Evolutionary conservation across 2,329 filamentous ascomycete genomes (phyloP).

Genomic region (Alternaria sp.): DNA sequence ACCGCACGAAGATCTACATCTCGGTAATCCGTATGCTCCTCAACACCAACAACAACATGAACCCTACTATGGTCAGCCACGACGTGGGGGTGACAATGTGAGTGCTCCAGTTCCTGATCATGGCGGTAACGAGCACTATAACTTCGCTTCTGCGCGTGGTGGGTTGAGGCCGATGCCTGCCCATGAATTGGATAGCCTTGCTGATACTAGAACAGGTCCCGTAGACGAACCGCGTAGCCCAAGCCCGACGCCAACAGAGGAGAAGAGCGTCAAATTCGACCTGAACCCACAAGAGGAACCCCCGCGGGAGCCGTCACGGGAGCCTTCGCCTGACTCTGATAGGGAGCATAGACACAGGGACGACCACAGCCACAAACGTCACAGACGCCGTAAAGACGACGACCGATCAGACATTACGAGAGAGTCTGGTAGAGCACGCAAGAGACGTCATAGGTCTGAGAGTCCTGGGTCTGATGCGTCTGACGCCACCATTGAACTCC

Average conservation of each 20-base stretch:
- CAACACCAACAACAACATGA: slow-evolving; percentile 28
- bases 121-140: slow-evolving; percentile 38
- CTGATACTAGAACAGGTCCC: slow-evolving; percentile 33
- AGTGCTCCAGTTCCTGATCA: slow-evolving; percentile 52
- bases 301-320: slow-evolving; percentile 23
- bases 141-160: slow-evolving; percentile 40
- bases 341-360: slow-evolving; percentile 8
- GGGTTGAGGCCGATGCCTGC: slow-evolving; percentile 43
- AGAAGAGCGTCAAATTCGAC: slow-evolving; percentile 52
- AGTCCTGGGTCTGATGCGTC: slow-evolving; percentile 39
- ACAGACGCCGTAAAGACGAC: slow-evolving; percentile 23
- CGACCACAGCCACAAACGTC: slow-evolving; percentile 13
- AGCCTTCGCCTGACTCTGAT: slow-evolving; percentile 22
- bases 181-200: slow-evolving; percentile 18
- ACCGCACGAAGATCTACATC: slow-evolving; percentile 40
- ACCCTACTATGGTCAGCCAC: slow-evolving; percentile 46
- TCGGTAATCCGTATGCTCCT: slow-evolving; percentile 40
- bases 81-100: slow-evolving; percentile 58
- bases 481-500: slow-evolving; percentile 48
- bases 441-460: slow-evolving; percentile 32
- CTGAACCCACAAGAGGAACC: slow-evolving; percentile 42
- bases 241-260: slow-evolving; percentile 26
- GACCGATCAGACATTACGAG: slow-evolving; percentile 25
- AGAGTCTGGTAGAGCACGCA: slow-evolving; percentile 27
- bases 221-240: slow-evolving; percentile 25